phyloP scores from a whole-genome alignment of 2,329 filamentous ascomycete species.

The Sporothrix luriei region DNA sequence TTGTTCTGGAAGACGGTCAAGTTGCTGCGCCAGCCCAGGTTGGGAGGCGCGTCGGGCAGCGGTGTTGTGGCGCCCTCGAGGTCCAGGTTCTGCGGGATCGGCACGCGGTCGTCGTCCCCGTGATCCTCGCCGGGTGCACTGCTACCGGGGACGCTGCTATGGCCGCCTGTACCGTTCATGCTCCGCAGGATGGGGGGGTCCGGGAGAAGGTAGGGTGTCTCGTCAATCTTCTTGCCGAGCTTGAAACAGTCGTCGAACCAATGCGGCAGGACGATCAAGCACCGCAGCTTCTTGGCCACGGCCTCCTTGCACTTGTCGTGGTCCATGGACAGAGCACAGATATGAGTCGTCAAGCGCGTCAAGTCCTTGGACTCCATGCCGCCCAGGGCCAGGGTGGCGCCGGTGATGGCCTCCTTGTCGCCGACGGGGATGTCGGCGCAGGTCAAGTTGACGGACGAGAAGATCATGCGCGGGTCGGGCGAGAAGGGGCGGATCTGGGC shows the following conservation, averaged over 20 bases:
- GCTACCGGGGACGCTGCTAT: conserved; percentile 38
- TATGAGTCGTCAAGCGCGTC: conserved; percentile 77
- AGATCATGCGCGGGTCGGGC: conserved; percentile 87
- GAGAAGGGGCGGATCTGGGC: conserved; percentile 82
- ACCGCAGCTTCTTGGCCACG: conserved; percentile 64
- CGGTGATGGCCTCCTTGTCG: conserved; percentile 90
- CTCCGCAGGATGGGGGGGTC: conserved; percentile 76
- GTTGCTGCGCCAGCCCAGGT: conserved; percentile 50
- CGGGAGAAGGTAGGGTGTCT: conserved; percentile 81
- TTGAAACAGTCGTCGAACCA: conserved; percentile 98
- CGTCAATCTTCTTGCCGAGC: conserved; percentile 86
- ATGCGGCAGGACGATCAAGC: conserved; percentile 88
- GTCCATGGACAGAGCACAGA: conserved; percentile 78
- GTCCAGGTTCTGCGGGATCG: conserved; percentile 59
- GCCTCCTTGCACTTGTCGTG: conserved; percentile 70
- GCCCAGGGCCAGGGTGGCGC: conserved; percentile 85
- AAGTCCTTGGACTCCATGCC: conserved; percentile 75
- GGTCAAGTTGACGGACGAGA: conserved; percentile 79
- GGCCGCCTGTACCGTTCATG: conserved; percentile 46
- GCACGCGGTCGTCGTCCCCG: conserved; percentile 29
- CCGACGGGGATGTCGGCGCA: conserved; percentile 81
- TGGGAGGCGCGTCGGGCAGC: conserved; percentile 48
- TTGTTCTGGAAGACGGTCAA: conserved; percentile 76
- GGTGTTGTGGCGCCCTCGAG: conserved; percentile 67
- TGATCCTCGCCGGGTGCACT: conserved; percentile 48